Conservation (phyloP, 805 yeast genomes). For the Limtongia smithiae region DNA sequence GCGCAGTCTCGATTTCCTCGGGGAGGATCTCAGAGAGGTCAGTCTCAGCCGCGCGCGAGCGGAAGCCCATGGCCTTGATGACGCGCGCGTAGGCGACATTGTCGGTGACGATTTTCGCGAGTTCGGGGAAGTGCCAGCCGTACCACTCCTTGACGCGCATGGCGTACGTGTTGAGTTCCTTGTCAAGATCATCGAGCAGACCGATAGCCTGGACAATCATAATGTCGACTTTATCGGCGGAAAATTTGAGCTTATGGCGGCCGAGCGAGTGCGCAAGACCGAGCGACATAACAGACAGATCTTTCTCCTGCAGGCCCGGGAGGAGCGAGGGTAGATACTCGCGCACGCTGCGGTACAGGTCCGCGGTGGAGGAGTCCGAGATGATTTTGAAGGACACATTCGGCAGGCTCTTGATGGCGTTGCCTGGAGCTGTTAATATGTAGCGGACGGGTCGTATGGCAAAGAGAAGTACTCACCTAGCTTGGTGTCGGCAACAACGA, state of each 20-base stretch:
- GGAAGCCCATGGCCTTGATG: slow-evolving; percentile 86
- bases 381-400: slow-evolving; percentile 84
- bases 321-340: slow-evolving; percentile 89
- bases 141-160: slow-evolving; percentile 99
- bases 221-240: slow-evolving; percentile 97
- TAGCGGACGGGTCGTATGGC: too few relatives aligned
- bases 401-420: slow-evolving; percentile 84
- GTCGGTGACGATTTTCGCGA: slow-evolving; percentile 94
- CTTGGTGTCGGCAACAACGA: slow-evolving; percentile 92
- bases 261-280: slow-evolving; percentile 99
- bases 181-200: slow-evolving; percentile 90
- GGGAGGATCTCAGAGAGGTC: slow-evolving; percentile 89
- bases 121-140: slow-evolving; percentile 99
- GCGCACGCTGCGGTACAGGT: slow-evolving; percentile 90
- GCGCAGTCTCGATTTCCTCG: slow-evolving; percentile 87
- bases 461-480: slow-evolving; percentile 51
- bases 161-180: slow-evolving; percentile 95
- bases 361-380: slow-evolving; percentile 91
- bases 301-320: slow-evolving; percentile 86
- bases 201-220: slow-evolving; percentile 99
- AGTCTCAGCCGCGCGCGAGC: slow-evolving; percentile 85
- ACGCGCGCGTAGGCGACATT: slow-evolving; percentile 95
- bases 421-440: slow-evolving; percentile 41
- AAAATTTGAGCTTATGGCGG: slow-evolving; percentile 94
- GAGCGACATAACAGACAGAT: slow-evolving; percentile 88